Conservation (phyloP, 176 grass and related monocot species). For the Tillandsia leiboldiana region DNA sequence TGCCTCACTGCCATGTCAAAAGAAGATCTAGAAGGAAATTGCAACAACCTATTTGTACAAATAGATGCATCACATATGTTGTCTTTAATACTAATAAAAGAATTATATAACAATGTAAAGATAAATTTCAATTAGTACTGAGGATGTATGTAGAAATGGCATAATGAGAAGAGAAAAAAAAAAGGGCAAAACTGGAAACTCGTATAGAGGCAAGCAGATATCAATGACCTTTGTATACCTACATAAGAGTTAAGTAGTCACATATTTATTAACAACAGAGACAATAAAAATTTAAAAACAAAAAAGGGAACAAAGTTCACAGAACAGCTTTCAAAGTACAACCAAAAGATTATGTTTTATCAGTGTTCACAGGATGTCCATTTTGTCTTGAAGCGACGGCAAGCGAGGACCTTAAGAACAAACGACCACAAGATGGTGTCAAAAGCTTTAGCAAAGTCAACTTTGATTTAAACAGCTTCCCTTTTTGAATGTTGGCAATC, state of each 20-base stretch:
- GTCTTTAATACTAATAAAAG: not conserved
- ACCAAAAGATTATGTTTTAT: no score
- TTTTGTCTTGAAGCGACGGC: no score
- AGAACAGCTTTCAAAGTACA: no score
- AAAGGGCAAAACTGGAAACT: not conserved
- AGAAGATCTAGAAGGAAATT: slow-evolving; percentile 54
- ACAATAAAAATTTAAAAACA: not conserved
- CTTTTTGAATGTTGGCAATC: no score
- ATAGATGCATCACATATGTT: slow-evolving; percentile 13
- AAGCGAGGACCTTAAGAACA: no score
- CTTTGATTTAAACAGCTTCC: no score
- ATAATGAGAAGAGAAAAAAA: not conserved
- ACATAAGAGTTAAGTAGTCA: not conserved
- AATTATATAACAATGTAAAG: not conserved
- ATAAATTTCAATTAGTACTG: not conserved
- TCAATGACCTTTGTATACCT: not conserved
- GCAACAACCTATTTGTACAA: slow-evolving; percentile 49
- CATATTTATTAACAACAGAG: not conserved
- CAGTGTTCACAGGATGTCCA: no score
- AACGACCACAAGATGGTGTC: no score
- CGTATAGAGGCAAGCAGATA: not conserved
- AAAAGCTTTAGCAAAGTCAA: no score
- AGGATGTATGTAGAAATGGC: not conserved
- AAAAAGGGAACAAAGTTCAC: no score
- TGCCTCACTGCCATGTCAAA: slow-evolving; percentile 39